Evolutionary conservation across 495 filamentous ascomycete genomes (phyloP), one percentile per base, ranked within the genome.

Genomic region (Letharia lupina): DNA sequence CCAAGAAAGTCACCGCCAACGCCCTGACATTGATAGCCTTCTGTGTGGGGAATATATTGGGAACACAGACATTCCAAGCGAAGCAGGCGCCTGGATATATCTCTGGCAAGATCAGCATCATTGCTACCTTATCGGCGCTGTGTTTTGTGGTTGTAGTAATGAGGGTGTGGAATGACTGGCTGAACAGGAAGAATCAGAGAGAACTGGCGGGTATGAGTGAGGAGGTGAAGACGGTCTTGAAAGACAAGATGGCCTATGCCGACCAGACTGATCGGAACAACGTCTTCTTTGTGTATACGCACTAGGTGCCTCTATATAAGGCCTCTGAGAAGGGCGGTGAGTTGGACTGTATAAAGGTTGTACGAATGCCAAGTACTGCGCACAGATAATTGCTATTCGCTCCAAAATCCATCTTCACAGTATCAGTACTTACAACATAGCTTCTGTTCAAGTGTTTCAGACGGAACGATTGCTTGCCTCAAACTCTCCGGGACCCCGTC

Each of bases 1-100:
- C 72, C n/a, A 74, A 73, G 66, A 70, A 74, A 61, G 70, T 71
- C 54, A 72, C 70, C 1, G 61, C 66, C 4, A 72, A 72, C 40
- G 71, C 78, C 1, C 71, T 81, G 37, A 72, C 81, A 2, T 76
- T 81, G 16, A 77, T 78, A 16, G 77, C 70, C 0, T 83, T 83
- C 70, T 79, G 78, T 50, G 73, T 84, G 16, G 81, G 81, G 0
- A 85, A 85, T 58, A 85, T 86, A 69, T 79, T 85, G n/a, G 83
- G 83, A 0, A 83, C 83, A 15, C 81, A 82, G 65, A 86, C 83
- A 0, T 86, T 86, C 68, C 77, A 78, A 57, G 76, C 77, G 1
- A 77, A 77, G 40, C 76, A 81, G 65, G 81, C 81, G 13, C 79
- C 79, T 39, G 74, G 73, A 7, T 76, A 76, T 47, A 73, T 70